Percentiles rank a stretch among this genome's conserved stretches.
Evolutionary conservation across 768 basidiomycete genomes (phyloP).

Genomic region (Mrakia gelida): DNA sequence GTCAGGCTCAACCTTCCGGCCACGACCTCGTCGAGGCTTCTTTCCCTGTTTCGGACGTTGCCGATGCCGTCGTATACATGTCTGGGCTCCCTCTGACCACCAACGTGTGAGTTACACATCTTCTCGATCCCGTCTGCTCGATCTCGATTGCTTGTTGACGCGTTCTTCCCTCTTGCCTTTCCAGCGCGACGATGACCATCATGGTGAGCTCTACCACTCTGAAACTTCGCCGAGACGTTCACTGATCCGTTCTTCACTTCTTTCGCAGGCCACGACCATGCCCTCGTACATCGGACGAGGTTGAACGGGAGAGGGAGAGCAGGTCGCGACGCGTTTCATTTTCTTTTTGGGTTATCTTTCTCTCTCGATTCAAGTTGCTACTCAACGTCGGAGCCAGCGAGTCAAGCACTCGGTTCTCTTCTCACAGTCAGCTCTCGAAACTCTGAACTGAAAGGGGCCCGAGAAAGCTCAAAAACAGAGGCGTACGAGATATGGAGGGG

Average conservation of each 20-base stretch:
- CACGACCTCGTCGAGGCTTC: slow-evolving; percentile 46
- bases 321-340: neutral
- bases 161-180: neutral
- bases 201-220: neutral
- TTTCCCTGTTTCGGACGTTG: slow-evolving; percentile 70
- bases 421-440: too few relatives aligned
- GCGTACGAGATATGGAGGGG: too few relatives aligned
- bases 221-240: neutral
- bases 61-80: slow-evolving; percentile 64
- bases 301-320: neutral
- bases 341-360: neutral
- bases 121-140: too few relatives aligned
- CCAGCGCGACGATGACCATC: slow-evolving; percentile 10
- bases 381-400: neutral
- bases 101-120: slow-evolving; percentile 47
- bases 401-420: too few relatives aligned
- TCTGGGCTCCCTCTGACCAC: slow-evolving; percentile 65
- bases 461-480: too few relatives aligned
- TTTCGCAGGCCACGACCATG: slow-evolving; percentile 11
- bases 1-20: slow-evolving; percentile 19
- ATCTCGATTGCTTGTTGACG: neutral
- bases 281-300: slow-evolving; percentile 17
- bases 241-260: neutral
- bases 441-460: too few relatives aligned
- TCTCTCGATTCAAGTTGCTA: neutral